These are phyloP conservation scores for Epichloe scottii DNA, from an alignment of 2,329 filamentous ascomycete species.

Conservation along the genomic window DNA sequence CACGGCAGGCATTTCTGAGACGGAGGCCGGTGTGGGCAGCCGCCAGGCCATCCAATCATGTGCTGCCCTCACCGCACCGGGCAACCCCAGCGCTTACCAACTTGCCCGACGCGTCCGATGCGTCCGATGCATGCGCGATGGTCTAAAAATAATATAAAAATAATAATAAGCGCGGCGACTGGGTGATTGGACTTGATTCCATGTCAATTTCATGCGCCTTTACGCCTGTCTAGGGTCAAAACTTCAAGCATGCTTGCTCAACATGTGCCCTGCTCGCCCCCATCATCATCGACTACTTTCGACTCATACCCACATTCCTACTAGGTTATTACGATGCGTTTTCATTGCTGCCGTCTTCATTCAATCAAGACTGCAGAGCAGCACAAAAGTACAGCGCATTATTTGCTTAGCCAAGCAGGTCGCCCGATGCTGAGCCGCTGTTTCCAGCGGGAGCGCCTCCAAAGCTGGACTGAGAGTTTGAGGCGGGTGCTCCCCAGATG, in stretches of 20 bases:
- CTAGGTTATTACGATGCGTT: neutral
- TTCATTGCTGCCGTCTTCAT: neutral
- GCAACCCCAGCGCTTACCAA: conserved; percentile 4
- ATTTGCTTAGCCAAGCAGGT: conserved; percentile 31
- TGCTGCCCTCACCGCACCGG: neutral
- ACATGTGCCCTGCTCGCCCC: neutral
- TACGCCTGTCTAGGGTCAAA: conserved; percentile 29
- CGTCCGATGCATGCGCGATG: no score
- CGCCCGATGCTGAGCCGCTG: conserved; percentile 30
- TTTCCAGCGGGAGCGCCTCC: conserved; percentile 15
- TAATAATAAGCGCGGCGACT: neutral
- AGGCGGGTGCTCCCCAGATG: conserved; percentile 71
- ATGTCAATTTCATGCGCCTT: conserved; percentile 23
- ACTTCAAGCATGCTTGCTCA: conserved; percentile 17
- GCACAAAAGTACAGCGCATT: neutral
- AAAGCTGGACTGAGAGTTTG: conserved; percentile 20
- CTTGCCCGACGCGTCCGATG: no score
- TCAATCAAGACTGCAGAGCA: neutral
- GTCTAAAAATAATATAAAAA: neutral
- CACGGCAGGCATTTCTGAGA: conserved; percentile 8
- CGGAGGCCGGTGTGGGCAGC: conserved; percentile 11
- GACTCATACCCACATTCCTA: neutral
- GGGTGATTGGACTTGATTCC: conserved; percentile 14
- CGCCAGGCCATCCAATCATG: conserved; percentile 14
- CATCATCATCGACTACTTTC: neutral